Conservation (phyloP, 495 filamentous ascomycete species). For the Lepidopterella palustris region DNA sequence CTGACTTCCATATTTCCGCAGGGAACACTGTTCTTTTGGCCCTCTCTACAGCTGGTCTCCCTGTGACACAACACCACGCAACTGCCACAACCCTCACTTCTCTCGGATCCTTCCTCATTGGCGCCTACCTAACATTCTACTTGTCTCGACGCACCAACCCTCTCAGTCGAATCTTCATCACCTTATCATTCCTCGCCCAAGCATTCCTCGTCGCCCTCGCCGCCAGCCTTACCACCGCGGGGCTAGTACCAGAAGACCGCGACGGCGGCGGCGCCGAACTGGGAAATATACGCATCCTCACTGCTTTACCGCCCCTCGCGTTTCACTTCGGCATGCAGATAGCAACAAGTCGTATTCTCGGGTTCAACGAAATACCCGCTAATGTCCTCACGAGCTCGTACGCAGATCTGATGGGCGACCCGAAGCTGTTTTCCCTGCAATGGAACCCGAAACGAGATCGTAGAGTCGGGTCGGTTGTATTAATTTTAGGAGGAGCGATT, state of each 20-base stretch:
- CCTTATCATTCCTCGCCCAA: constrained; percentile 54
- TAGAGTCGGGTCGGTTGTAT: constrained; percentile 50
- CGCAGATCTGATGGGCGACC: constrained; percentile 49
- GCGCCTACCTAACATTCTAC: constrained; percentile 15
- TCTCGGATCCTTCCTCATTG: constrained; percentile 25
- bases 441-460: constrained; percentile 59
- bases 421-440: constrained; percentile 51
- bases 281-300: constrained; percentile 42
- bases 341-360: constrained; percentile 54
- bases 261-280: constrained; percentile 28
- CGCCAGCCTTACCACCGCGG: constrained; percentile 50
- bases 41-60: constrained; percentile 27
- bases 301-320: constrained; percentile 57
- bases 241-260: constrained; percentile 39
- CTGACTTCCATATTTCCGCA: not conserved
- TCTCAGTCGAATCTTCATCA: constrained; percentile 45
- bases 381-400: constrained; percentile 68
- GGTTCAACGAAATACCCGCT: constrained; percentile 63
- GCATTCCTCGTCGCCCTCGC: constrained; percentile 49
- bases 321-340: constrained; percentile 70
- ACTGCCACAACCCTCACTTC: constrained; percentile 26
- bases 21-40: constrained; percentile 30
- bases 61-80: constrained; percentile 15
- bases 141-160: not conserved
- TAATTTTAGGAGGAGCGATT: constrained; percentile 55